Percentiles rank a stretch among this genome's conserved stretches.
Conservation (phyloP, 106 monocot species). For the Cymbidium sinense region DNA sequence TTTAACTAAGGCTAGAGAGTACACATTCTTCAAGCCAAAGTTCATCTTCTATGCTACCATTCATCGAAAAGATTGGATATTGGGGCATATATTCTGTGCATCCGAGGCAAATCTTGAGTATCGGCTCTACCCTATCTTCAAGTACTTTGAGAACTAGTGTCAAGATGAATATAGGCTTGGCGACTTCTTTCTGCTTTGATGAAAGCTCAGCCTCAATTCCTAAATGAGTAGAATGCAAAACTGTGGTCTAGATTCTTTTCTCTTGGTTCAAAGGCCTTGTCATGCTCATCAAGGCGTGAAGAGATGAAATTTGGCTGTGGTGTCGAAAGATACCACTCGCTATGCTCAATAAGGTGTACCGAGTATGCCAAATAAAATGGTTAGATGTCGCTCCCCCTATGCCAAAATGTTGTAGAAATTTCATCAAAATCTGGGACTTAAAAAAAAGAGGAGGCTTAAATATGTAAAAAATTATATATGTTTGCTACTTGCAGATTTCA, state of each 20-base stretch:
- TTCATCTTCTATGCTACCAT: slow-evolving; percentile 96
- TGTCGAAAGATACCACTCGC: no score
- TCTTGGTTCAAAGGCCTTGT: no score
- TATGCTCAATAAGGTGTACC: no score
- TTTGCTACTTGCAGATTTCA: no score
- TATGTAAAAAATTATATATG: no score
- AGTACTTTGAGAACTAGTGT: slow-evolving; percentile 99
- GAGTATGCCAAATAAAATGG: no score
- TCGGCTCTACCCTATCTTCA: slow-evolving; percentile 96
- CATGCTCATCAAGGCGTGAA: no score
- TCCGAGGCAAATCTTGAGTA: slow-evolving; percentile 75
- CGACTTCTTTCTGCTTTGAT: slow-evolving; percentile 91
- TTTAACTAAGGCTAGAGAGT: slow-evolving; percentile 92
- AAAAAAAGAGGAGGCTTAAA: no score
- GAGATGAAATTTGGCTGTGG: no score
- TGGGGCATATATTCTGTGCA: slow-evolving; percentile 99
- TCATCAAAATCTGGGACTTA: no score
- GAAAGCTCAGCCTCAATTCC: slow-evolving; percentile 97
- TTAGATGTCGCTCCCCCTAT: no score
- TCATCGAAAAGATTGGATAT: slow-evolving; percentile 97
- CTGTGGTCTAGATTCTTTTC: slow-evolving; percentile 92
- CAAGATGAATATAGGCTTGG: slow-evolving; percentile 99
- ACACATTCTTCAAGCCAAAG: slow-evolving; percentile 99
- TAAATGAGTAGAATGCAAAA: slow-evolving; percentile 99
- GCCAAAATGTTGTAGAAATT: no score